A percentile compares a stretch with the other conserved stretches of the same genome.
phyloP scores from a whole-genome alignment of 108 stramenopile species.

The Pseudonitzschia delicatissima region DNA sequence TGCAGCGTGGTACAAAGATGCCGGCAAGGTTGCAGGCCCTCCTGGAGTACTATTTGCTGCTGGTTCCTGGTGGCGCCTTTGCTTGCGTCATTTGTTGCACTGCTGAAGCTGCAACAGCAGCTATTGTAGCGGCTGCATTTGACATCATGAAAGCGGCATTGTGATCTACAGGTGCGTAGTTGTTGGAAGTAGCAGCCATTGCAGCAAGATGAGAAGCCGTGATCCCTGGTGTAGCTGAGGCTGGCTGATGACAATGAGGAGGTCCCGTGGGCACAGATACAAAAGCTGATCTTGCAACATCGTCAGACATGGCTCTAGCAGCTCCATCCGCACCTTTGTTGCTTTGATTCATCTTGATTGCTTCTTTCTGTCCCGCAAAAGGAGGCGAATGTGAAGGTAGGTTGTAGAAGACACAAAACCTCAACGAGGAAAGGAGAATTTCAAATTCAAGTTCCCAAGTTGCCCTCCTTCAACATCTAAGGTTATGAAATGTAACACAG shows the following conservation, averaged over 20 bases:
- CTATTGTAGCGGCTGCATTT: constrained; percentile 37
- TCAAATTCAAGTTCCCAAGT: not conserved
- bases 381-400: not conserved
- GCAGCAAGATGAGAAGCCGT: constrained; percentile 16
- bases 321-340: constrained; percentile 1
- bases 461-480: not conserved
- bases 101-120: constrained; percentile 37
- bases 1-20: constrained; percentile 2
- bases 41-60: not conserved
- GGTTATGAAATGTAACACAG: not conserved
- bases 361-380: not conserved
- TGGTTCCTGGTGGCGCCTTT: not conserved
- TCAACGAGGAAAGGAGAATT: no score
- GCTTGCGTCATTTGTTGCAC: constrained; percentile 29
- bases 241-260: not conserved
- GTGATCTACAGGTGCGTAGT: constrained; percentile 11
- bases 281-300: constrained; percentile 1
- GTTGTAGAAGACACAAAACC: no score
- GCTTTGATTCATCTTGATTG: not conserved
- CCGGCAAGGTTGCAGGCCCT: not conserved
- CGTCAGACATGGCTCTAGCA: not conserved
- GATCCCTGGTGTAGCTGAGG: constrained; percentile 3
- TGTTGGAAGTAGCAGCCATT: constrained; percentile 8
- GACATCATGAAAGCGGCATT: constrained; percentile 29
- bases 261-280: not conserved